A percentile compares a stretch with the other conserved stretches of the same genome.
Evolutionary conservation across 768 basidiomycete species (phyloP).

Genomic region (Collybiopsis luxurians): DNA sequence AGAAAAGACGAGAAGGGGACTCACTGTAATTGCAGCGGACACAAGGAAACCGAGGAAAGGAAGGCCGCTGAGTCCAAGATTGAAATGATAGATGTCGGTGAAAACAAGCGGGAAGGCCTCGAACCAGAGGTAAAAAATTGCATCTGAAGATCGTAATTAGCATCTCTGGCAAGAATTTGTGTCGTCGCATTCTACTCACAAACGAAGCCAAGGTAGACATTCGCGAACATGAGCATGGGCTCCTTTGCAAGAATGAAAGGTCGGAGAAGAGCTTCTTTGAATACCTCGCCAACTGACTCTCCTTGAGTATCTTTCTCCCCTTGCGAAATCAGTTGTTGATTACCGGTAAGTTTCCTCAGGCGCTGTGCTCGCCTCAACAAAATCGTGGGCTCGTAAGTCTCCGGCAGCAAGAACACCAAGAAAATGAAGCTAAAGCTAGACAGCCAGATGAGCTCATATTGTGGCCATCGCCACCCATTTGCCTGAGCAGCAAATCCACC

Average conservation of each 20-base stretch:
- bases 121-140: constrained; percentile 31
- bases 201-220: constrained; percentile 10
- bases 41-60: constrained; percentile 28
- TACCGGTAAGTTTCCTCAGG: constrained; percentile 26
- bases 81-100: constrained; percentile 29
- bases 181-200: background rate
- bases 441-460: constrained; percentile 32
- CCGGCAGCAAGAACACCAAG: constrained; percentile 27
- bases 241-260: constrained; percentile 6
- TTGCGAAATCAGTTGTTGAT: constrained; percentile 17
- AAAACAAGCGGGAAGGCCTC: constrained; percentile 32
- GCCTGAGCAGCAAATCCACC: constrained; percentile 29
- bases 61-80: constrained; percentile 24
- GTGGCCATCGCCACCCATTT: constrained; percentile 31
- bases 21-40: background rate
- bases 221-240: constrained; percentile 7
- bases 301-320: constrained; percentile 5
- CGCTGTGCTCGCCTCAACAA: constrained; percentile 28
- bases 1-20: background rate
- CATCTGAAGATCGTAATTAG: constrained; percentile 11
- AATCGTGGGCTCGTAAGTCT: constrained; percentile 25
- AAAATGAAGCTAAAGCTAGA: constrained; percentile 21
- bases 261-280: constrained; percentile 2
- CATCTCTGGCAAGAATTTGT: background rate
- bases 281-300: background rate